These are phyloP conservation scores for Penicillium sp. DNA, from an alignment of 2,329 filamentous ascomycete species.

Conservation along the genomic window DNA sequence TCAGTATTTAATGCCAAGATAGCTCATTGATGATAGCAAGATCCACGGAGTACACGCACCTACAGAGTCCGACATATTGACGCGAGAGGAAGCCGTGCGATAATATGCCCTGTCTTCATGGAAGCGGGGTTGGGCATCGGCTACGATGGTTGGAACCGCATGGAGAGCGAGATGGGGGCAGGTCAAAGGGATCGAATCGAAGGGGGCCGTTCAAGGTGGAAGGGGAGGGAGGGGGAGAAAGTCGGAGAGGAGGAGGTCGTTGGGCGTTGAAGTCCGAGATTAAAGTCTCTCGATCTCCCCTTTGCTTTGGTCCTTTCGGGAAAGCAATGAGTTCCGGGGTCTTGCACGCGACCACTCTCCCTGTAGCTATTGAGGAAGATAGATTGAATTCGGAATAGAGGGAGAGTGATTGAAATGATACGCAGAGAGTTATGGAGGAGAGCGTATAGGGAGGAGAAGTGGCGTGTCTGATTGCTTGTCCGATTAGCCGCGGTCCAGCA, in stretches of 20 bases:
- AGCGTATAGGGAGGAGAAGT: slow-evolving; percentile 9
- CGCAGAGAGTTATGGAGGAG: background rate
- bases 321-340: slow-evolving; percentile 14
- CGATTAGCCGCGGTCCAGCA: slow-evolving; percentile 4
- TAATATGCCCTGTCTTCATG: slow-evolving; percentile 37
- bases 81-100: slow-evolving; percentile 28
- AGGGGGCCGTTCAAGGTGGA: background rate
- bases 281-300: background rate
- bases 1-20: slow-evolving; percentile 5
- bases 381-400: background rate
- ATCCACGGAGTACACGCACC: slow-evolving; percentile 36
- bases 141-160: slow-evolving; percentile 31
- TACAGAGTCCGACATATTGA: slow-evolving; percentile 52
- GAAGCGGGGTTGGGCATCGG: slow-evolving; percentile 36
- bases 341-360: slow-evolving; percentile 9
- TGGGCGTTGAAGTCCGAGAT: background rate
- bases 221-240: background rate
- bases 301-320: slow-evolving; percentile 1
- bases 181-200: background rate
- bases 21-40: background rate
- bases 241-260: background rate
- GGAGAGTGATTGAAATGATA: background rate
- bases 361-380: background rate
- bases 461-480: slow-evolving; percentile 16
- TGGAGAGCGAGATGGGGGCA: slow-evolving; percentile 23